Percentiles rank a stretch among this genome's conserved stretches.
Evolutionary conservation across 805 yeast species (phyloP).

Genomic region (Monosporozyma unispora): DNA sequence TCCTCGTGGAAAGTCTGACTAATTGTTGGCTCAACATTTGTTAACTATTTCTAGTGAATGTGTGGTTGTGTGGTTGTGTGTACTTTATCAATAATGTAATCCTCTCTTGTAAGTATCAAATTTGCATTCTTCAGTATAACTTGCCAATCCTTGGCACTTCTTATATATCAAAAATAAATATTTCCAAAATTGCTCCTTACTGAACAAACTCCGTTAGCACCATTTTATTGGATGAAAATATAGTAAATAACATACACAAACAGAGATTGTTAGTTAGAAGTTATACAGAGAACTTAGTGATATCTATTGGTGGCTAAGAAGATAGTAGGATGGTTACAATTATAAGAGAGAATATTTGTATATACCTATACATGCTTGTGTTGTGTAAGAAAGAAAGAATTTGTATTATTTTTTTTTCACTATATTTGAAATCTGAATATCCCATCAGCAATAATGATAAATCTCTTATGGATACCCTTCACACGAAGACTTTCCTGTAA

Average conservation of each 20-base stretch:
- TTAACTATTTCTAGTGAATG: too few species aligned
- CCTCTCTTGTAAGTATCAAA: not conserved
- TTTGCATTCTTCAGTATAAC: not conserved
- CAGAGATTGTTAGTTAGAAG: too few species aligned
- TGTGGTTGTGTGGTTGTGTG: not conserved
- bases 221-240: not conserved
- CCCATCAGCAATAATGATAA: conserved; percentile 42
- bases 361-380: conserved; percentile 27
- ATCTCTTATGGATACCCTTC: conserved; percentile 31
- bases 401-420: too few species aligned
- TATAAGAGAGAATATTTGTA: not conserved
- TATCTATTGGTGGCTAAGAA: not conserved
- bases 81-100: not conserved
- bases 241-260: too few species aligned
- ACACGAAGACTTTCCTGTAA: conserved; percentile 40
- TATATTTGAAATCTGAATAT: conserved; percentile 14
- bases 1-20: conserved; percentile 27
- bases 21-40: conserved; percentile 28
- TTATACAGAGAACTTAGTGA: too few species aligned
- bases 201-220: not conserved
- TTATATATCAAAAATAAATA: not conserved
- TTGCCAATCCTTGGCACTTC: not conserved
- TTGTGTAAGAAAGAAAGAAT: too few species aligned
- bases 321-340: not conserved
- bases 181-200: not conserved